A percentile compares a stretch with the other conserved stretches of the same genome.
phyloP scores from a whole-genome alignment of 768 basidiomycete species.

The Serpula lacrymans region DNA sequence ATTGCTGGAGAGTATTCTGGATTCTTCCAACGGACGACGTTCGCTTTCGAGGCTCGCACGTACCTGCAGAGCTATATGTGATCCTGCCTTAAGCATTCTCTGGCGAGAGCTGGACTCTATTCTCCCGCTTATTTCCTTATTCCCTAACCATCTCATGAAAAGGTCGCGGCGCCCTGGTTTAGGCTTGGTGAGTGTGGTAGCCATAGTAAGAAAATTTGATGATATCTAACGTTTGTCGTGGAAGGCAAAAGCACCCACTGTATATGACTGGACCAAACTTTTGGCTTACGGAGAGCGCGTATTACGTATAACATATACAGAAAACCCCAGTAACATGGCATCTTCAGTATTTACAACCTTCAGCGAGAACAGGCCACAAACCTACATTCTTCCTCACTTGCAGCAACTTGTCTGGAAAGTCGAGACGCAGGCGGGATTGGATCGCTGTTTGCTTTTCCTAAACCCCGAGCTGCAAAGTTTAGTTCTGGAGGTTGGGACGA shows the following conservation, averaged over 20 bases:
- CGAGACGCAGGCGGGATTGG: constrained; percentile 62
- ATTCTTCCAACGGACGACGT: constrained; percentile 62
- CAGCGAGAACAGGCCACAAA: constrained; percentile 57
- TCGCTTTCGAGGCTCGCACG: constrained; percentile 68
- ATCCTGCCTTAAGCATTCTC: constrained; percentile 65
- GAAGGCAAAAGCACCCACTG: constrained; percentile 58
- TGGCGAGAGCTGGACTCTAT: constrained; percentile 81
- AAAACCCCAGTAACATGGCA: constrained; percentile 59
- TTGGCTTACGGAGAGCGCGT: constrained; percentile 68
- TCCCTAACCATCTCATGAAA: constrained; percentile 65
- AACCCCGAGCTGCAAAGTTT: constrained; percentile 58
- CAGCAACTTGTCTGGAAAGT: constrained; percentile 70
- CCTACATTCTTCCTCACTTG: constrained; percentile 68
- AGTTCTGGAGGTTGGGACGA: constrained; percentile 58
- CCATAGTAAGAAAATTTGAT: not conserved
- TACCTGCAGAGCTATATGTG: constrained; percentile 71
- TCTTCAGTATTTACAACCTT: constrained; percentile 65
- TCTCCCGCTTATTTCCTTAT: constrained; percentile 66
- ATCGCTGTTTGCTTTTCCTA: constrained; percentile 63
- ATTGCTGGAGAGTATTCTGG: constrained; percentile 49
- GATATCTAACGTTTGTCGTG: constrained; percentile 8
- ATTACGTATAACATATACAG: constrained; percentile 66
- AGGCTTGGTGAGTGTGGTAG: constrained; percentile 59
- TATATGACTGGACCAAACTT: constrained; percentile 67
- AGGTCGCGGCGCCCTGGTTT: constrained; percentile 70